Evolutionary conservation across 2,329 filamentous ascomycete species (phyloP).

Genomic region (Verticillium longisporum): DNA sequence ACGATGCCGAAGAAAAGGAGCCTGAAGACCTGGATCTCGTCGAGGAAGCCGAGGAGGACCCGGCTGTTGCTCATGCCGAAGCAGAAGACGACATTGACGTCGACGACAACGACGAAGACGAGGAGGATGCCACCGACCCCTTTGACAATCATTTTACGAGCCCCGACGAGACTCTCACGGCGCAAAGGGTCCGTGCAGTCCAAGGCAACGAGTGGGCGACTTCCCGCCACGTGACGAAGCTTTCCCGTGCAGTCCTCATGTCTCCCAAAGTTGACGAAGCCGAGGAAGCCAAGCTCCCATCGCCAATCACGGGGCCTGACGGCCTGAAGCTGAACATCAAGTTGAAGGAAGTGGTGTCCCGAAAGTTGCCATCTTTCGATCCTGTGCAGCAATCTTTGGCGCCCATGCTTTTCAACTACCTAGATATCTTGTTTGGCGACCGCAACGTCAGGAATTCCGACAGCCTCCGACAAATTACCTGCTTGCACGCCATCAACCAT

Average conservation of each 20-base stretch:
- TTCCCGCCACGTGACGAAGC: conserved; percentile 36
- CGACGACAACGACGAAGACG: conserved; percentile 14
- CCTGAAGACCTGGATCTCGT: conserved; percentile 20
- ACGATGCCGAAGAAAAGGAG: conserved; percentile 12
- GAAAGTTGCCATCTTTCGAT: conserved; percentile 51
- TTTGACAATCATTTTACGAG: conserved; percentile 76
- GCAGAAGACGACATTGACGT: conserved; percentile 12
- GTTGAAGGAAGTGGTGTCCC: conserved; percentile 47
- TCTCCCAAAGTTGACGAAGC: conserved; percentile 33
- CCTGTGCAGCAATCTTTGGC: conserved; percentile 58
- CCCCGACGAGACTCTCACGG: conserved; percentile 55
- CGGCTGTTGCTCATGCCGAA: conserved; percentile 14
- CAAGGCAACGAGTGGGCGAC: conserved; percentile 44
- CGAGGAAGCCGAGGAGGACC: conserved; percentile 10
- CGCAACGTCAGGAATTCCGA: conserved; percentile 63
- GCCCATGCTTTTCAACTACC: conserved; percentile 72
- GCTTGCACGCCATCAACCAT: conserved; percentile 85
- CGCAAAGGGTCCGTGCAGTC: conserved; percentile 43
- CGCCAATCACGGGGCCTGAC: conserved; percentile 30
- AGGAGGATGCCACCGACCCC: conserved; percentile 54
- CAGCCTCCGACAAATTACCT: conserved; percentile 63
- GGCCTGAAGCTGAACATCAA: conserved; percentile 64
- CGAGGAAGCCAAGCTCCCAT: conserved; percentile 23
- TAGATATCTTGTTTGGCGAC: conserved; percentile 70
- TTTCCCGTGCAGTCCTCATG: conserved; percentile 40